phyloP scores from a whole-genome alignment of 768 basidiomycete species.

The Zangia roseola region DNA sequence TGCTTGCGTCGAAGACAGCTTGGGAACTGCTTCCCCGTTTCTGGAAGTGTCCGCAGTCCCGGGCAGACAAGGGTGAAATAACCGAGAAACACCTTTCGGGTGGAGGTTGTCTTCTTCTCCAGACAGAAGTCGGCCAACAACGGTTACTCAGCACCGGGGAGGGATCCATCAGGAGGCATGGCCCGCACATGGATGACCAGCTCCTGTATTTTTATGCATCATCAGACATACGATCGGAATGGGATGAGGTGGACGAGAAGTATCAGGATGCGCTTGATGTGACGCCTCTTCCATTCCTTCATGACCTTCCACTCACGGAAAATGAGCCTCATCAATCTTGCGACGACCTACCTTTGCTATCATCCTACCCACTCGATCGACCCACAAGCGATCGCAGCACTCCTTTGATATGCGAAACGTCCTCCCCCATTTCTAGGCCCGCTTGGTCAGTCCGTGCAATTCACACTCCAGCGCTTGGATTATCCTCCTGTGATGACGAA shows the following conservation, averaged over 20 bases:
- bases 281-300: conserved; percentile 18
- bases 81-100: not conserved
- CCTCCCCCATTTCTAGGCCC: conserved; percentile 20
- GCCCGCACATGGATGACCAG: conserved; percentile 1
- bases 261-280: conserved; percentile 31
- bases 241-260: conserved; percentile 29
- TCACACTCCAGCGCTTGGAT: conserved; percentile 19
- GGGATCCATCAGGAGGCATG: not conserved
- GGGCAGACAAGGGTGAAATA: not conserved
- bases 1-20: conserved; percentile 21
- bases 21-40: conserved; percentile 25
- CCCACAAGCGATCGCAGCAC: conserved; percentile 8
- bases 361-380: conserved; percentile 7
- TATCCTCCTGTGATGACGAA: conserved; percentile 7
- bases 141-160: conserved; percentile 3
- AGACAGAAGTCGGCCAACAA: not conserved
- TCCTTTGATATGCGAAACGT: conserved; percentile 14
- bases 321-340: conserved; percentile 5
- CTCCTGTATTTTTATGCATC: conserved; percentile 7
- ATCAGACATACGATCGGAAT: conserved; percentile 24
- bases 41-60: conserved; percentile 4
- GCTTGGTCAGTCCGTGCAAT: conserved; percentile 32
- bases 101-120: not conserved
- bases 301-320: conserved; percentile 21
- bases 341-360: conserved; percentile 13